Base-by-base conservation (phyloP, 1,139 yeast species). In the Candida smagusa region DNA sequence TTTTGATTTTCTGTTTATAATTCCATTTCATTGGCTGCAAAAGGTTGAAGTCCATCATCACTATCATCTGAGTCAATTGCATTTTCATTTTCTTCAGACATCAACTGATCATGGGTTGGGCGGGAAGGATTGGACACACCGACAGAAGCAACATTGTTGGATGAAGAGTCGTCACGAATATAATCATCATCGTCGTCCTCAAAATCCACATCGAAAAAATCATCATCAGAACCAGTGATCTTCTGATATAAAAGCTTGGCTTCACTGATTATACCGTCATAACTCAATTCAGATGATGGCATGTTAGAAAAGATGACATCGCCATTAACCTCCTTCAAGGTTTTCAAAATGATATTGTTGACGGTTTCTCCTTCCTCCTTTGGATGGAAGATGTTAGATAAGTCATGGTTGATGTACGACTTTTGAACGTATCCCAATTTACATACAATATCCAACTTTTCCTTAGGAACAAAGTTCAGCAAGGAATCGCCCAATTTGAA, bases 191-290 rank as follows among this genome's bases (percentile, higher is more conserved):
- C 96, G 13, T 89, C 96, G 57, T 90, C 97, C 61, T 90, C 97
- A 56, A 90, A 90, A 61, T 90, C 97, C 26, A 90, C 88, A 59
- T 88, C 96, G 54, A 90, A 90, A 63, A 90, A 90, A 60, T 90
- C 97, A 50, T 90, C 97, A 55, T 86, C 95, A 4, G 95, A 77
- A 3, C 97, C 97, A 4, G 94, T 94, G 45, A 90, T 79, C 43
- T 75, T 71, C 42, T 79, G 81, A 58, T 86, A 92, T 31, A 90
- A 59, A 19, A 77, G 66, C 53, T 81, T 82, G n/a, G 90, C 89
- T 44, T 87, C 92, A 6, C 89, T 78, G 21, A 90, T 78, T 8
- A 85, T 77, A 22, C 96, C 97, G 57, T 90, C 97, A 58, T 89
- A 90, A 34, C 95, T 83, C 31, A 90, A 76, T 54, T 90, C 97